phyloP scores from a whole-genome alignment of 2,329 filamentous ascomycete species.

The Penicillium digitatum region DNA sequence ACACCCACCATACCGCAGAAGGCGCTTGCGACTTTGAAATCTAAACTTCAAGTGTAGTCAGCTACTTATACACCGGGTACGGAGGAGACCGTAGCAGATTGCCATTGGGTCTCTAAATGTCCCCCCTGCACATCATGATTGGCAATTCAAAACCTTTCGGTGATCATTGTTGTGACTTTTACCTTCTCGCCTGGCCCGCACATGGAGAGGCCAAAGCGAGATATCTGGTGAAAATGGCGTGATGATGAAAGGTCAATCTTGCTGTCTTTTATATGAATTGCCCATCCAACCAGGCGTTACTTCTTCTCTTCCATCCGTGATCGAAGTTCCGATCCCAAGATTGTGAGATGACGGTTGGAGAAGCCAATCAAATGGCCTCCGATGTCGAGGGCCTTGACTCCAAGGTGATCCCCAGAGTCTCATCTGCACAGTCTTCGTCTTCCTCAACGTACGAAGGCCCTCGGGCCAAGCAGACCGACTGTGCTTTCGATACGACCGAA shows the following conservation, averaged over 20 bases:
- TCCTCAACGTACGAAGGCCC: constrained; percentile 12
- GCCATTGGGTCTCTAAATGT: constrained; percentile 2
- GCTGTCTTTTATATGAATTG: constrained; percentile 16
- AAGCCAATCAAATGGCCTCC: constrained; percentile 7
- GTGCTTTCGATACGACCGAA: constrained; percentile 36
- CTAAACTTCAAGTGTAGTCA: background rate
- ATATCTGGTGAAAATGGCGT: constrained; percentile 6
- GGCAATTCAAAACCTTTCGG: background rate
- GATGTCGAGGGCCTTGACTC: constrained; percentile 1
- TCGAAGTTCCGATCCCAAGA: background rate
- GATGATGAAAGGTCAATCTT: background rate
- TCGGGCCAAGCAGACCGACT: constrained; percentile 16
- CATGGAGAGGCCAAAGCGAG: background rate
- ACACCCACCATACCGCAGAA: background rate
- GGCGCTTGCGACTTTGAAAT: background rate
- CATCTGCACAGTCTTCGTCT: constrained; percentile 14
- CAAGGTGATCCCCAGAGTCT: constrained; percentile 9
- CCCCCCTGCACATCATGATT: background rate
- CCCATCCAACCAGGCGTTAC: background rate
- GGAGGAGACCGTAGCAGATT: background rate
- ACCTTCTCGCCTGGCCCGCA: background rate
- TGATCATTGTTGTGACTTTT: background rate
- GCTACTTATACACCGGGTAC: background rate
- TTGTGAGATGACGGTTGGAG: constrained; percentile 18
- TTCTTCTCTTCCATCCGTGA: background rate